Evolutionary conservation across 1,139 yeast species (phyloP).

Genomic region (Protomyces gravidus): DNA sequence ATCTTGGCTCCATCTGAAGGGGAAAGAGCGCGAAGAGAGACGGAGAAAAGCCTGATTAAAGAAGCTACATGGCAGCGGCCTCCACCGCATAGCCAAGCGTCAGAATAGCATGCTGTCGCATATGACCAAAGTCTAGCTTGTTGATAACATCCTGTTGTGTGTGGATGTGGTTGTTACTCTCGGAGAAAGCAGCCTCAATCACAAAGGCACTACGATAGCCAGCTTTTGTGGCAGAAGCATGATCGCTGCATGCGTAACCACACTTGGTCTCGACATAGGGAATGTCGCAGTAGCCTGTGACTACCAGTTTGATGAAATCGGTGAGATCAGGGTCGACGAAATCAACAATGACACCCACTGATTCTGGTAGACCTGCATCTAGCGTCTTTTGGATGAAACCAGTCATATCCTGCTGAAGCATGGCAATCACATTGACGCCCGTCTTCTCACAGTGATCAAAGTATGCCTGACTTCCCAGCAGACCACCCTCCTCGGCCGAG

Average conservation of each 20-base stretch:
- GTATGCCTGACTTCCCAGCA: constrained; percentile 79
- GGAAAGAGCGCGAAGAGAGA: too few relatives aligned
- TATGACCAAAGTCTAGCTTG: constrained; percentile 68
- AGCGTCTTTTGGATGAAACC: constrained; percentile 63
- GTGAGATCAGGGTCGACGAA: constrained; percentile 60
- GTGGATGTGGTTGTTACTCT: constrained; percentile 67
- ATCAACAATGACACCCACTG: constrained; percentile 76
- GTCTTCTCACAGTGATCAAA: constrained; percentile 53
- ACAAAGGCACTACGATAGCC: constrained; percentile 83
- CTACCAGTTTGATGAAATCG: constrained; percentile 57
- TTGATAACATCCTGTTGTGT: constrained; percentile 76
- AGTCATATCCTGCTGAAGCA: constrained; percentile 95
- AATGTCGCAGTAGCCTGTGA: constrained; percentile 59
- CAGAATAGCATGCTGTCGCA: constrained; percentile 71
- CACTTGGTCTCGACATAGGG: constrained; percentile 71
- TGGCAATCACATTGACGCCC: constrained; percentile 60
- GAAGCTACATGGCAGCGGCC: constrained; percentile 31
- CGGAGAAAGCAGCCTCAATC: constrained; percentile 66
- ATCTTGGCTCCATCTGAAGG: not conserved
- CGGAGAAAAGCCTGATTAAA: too few relatives aligned
- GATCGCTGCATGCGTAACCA: constrained; percentile 93
- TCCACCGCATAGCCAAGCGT: constrained; percentile 69
- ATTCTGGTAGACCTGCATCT: constrained; percentile 58
- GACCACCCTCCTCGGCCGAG: constrained; percentile 92
- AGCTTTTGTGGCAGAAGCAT: constrained; percentile 73